Conservation (phyloP, 2,329 filamentous ascomycete genomes). For the Trichoderma koningiopsis region DNA sequence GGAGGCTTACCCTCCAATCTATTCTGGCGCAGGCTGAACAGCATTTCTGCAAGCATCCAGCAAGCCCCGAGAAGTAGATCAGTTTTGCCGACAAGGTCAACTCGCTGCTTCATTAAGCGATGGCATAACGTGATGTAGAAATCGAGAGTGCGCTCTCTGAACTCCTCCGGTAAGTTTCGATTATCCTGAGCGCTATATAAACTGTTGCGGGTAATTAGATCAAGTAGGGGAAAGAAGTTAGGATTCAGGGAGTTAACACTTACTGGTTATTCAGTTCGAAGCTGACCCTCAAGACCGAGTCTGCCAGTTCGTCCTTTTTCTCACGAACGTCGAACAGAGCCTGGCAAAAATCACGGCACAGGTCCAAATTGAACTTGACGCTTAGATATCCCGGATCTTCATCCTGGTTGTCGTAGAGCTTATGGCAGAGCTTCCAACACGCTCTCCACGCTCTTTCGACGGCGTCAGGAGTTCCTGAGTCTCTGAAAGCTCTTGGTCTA, state of each 20-base stretch:
- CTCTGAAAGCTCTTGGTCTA: conserved; percentile 75
- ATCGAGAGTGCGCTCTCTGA: conserved; percentile 85
- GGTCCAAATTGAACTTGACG: conserved; percentile 74
- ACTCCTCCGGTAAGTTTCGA: conserved; percentile 78
- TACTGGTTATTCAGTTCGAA: conserved; percentile 94
- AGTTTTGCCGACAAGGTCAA: conserved; percentile 75
- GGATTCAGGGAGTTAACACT: conserved; percentile 33
- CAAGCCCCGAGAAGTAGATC: conserved; percentile 83
- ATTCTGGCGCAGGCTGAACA: conserved; percentile 87
- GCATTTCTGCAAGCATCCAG: conserved; percentile 89
- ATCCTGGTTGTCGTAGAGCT: conserved; percentile 79
- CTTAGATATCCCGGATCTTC: conserved; percentile 67
- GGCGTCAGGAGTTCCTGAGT: conserved; percentile 70
- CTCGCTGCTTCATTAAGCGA: conserved; percentile 91
- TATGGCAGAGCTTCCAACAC: conserved; percentile 91
- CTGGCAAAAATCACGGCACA: conserved; percentile 91
- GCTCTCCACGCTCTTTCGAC: conserved; percentile 91
- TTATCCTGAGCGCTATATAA: conserved; percentile 87
- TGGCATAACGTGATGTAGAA: conserved; percentile 95
- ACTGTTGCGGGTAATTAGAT: conserved; percentile 43
- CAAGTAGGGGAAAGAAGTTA: not conserved
- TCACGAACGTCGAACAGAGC: conserved; percentile 83
- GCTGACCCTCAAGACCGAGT: conserved; percentile 87
- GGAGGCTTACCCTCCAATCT: conserved; percentile 70
- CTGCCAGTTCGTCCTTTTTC: conserved; percentile 74